Percentiles rank a stretch among this genome's conserved stretches.
phyloP scores from a whole-genome alignment of 2,329 filamentous ascomycete species.

The Alternaria postmessia region DNA sequence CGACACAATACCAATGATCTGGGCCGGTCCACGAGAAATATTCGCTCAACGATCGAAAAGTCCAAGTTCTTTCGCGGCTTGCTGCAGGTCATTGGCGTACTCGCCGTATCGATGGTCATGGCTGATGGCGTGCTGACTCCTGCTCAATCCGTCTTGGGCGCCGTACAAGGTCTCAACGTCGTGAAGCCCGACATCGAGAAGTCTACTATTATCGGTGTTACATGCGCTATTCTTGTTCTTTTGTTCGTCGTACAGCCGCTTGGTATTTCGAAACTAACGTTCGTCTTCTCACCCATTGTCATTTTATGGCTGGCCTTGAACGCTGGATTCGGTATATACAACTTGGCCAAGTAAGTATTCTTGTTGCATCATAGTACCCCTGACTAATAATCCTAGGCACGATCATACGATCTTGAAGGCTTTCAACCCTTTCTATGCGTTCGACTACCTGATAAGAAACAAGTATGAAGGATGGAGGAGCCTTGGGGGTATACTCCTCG shows the following conservation, averaged over 20 bases:
- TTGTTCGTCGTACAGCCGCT: constrained; percentile 72
- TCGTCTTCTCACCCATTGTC: constrained; percentile 71
- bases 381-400: constrained; percentile 42
- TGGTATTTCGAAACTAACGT: constrained; percentile 68
- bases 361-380: background rate
- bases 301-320: constrained; percentile 74
- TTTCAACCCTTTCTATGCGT: constrained; percentile 65
- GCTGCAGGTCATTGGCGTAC: constrained; percentile 69
- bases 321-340: constrained; percentile 68
- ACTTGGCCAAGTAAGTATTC: constrained; percentile 34
- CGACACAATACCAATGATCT: constrained; percentile 67
- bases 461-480: constrained; percentile 68
- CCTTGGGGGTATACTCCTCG: constrained; percentile 74
- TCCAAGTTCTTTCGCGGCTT: constrained; percentile 61
- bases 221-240: constrained; percentile 69
- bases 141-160: constrained; percentile 74
- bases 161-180: constrained; percentile 69
- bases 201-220: constrained; percentile 67
- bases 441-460: constrained; percentile 67
- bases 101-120: constrained; percentile 74
- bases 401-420: constrained; percentile 61
- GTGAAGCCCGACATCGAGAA: constrained; percentile 65
- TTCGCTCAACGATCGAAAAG: constrained; percentile 67
- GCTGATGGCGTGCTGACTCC: constrained; percentile 72
- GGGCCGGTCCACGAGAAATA: constrained; percentile 58